phyloP scores from a whole-genome alignment of 2,329 filamentous ascomycete species.

The Zopfia rhizophila region DNA sequence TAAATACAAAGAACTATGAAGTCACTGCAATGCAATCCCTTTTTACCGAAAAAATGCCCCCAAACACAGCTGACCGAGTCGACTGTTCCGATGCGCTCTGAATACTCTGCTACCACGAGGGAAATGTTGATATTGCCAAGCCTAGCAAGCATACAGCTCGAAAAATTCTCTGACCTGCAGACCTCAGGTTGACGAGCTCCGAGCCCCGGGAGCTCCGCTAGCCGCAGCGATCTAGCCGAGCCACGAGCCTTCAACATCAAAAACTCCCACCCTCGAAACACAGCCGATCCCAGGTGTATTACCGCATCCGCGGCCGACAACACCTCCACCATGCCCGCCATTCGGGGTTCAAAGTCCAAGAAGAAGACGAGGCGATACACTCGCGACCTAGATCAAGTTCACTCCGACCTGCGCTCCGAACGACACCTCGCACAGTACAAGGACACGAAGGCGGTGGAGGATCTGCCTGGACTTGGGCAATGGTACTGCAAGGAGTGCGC shows the following conservation, averaged over 20 bases:
- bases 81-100: no score
- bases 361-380: slow-evolving; percentile 59
- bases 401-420: slow-evolving; percentile 80
- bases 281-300: slow-evolving; percentile 26
- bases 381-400: slow-evolving; percentile 93
- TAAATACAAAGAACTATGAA: no score
- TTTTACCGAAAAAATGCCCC: no score
- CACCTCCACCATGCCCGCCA: slow-evolving; percentile 58
- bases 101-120: no score
- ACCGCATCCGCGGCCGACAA: slow-evolving; percentile 31
- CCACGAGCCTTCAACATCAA: slow-evolving; percentile 21
- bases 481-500: slow-evolving; percentile 93
- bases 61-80: no score
- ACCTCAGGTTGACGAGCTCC: slow-evolving; percentile 17
- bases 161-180: slow-evolving; percentile 43
- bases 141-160: slow-evolving; percentile 8
- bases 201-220: slow-evolving; percentile 32
- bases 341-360: slow-evolving; percentile 60
- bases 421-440: slow-evolving; percentile 85
- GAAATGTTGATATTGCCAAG: slow-evolving; percentile 24
- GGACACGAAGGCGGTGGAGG: slow-evolving; percentile 81
- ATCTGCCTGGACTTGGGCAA: slow-evolving; percentile 85
- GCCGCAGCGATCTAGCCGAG: slow-evolving; percentile 22
- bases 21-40: no score
- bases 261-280: slow-evolving; percentile 27